These are phyloP conservation scores for Vitis cinerea DNA, from an alignment of 164 flowering plant species.

Conservation along the genomic window DNA sequence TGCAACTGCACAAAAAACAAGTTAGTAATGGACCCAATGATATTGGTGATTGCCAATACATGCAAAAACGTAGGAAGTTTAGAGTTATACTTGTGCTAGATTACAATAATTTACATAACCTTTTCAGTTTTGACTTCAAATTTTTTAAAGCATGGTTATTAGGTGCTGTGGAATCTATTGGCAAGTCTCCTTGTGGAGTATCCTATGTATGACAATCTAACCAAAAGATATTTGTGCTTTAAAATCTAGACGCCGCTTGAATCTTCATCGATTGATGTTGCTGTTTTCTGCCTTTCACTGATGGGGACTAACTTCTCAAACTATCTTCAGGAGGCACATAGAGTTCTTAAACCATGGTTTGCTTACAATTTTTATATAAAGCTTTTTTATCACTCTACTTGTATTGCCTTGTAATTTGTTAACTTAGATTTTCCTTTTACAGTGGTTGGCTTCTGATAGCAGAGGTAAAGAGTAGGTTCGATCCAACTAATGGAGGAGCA, in stretches of 20 bases:
- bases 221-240: background rate
- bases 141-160: no score
- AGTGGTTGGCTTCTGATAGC: conserved; percentile 97
- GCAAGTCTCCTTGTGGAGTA: no score
- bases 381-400: background rate
- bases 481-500: conserved; percentile 87
- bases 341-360: conserved; percentile 83
- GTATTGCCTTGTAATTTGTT: background rate
- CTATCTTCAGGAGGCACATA: conserved; percentile 72
- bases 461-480: conserved; percentile 92
- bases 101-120: no score
- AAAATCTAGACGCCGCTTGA: conserved; percentile 65
- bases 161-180: no score
- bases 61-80: no score
- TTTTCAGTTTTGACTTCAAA: no score
- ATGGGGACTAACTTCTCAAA: conserved; percentile 81
- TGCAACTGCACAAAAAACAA: no score
- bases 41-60: no score
- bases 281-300: conserved; percentile 89
- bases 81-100: no score
- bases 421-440: conserved; percentile 15
- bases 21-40: no score
- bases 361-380: background rate
- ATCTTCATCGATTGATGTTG: conserved; percentile 77
- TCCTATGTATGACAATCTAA: no score